These are phyloP conservation scores for Candida manassasensis DNA, from an alignment of 805 yeast genomes.

Conservation along the genomic window DNA sequence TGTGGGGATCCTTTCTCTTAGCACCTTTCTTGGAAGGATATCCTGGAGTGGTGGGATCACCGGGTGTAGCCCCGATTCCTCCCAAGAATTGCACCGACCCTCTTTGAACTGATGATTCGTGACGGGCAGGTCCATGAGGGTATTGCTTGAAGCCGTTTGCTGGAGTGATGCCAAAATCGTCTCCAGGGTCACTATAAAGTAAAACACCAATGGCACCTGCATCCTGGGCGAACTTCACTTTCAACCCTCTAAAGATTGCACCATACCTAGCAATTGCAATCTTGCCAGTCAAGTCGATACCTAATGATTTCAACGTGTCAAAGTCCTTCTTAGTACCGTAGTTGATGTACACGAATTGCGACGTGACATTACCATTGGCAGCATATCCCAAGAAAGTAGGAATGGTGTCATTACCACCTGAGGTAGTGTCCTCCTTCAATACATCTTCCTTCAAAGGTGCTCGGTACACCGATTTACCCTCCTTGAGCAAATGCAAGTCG, in stretches of 20 bases:
- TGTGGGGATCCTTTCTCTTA: conserved; percentile 30
- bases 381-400: conserved; percentile 63
- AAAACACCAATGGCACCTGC: conserved; percentile 61
- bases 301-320: conserved; percentile 28
- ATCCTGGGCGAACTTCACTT: conserved; percentile 57
- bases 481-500: conserved; percentile 29
- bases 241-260: conserved; percentile 47
- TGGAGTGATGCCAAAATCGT: conserved; percentile 53
- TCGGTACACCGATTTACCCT: conserved; percentile 35
- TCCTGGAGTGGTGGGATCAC: conserved; percentile 78
- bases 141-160: conserved; percentile 52
- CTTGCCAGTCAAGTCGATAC: conserved; percentile 46
- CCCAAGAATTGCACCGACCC: conserved; percentile 56
- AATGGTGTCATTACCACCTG: conserved; percentile 31
- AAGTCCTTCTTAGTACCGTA: conserved; percentile 60
- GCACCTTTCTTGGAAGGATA: conserved; percentile 49
- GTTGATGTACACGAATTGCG: conserved; percentile 54
- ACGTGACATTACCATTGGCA: conserved; percentile 56
- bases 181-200: conserved; percentile 53
- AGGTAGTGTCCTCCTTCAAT: conserved; percentile 36
- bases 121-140: conserved; percentile 66
- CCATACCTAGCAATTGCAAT: conserved; percentile 58
- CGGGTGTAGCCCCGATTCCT: conserved; percentile 50
- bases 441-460: conserved; percentile 51
- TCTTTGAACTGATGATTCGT: conserved; percentile 55